phyloP scores from a whole-genome alignment of 306 rosid genomes.

The Glycine tomentella region DNA sequence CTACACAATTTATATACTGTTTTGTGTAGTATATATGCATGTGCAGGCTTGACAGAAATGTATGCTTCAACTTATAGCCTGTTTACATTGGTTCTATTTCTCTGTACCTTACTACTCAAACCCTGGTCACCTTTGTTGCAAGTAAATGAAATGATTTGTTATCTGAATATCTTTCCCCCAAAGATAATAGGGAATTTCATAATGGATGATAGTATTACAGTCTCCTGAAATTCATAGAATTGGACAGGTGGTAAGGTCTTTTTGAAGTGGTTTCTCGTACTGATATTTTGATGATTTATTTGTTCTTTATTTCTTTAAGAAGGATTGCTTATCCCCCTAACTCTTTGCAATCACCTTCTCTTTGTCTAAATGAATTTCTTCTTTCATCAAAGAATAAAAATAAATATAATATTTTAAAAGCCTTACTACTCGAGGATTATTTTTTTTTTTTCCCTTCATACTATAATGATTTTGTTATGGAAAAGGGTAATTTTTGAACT shows the following conservation, averaged over 20 bases:
- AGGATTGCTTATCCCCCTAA: not conserved
- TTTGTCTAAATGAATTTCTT: conserved; percentile 40
- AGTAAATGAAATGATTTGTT: not conserved
- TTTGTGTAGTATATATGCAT: too few relatives aligned
- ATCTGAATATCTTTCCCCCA: too few relatives aligned
- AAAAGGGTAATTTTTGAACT: conserved; percentile 29
- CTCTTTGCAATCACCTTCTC: conserved; percentile 1
- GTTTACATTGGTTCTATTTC: too few relatives aligned
- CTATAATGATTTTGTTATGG: conserved; percentile 24
- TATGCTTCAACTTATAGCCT: too few relatives aligned
- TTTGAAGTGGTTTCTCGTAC: conserved; percentile 1
- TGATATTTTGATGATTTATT: conserved; percentile 2
- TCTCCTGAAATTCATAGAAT: conserved; percentile 7
- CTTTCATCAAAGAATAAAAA: conserved; percentile 15
- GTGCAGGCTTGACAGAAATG: too few relatives aligned
- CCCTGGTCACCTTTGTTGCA: not conserved
- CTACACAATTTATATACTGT: too few relatives aligned
- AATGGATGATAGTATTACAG: too few relatives aligned
- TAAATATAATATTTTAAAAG: not conserved
- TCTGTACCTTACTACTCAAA: too few relatives aligned
- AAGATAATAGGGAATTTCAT: too few relatives aligned
- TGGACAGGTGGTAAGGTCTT: not conserved
- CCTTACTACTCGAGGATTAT: not conserved
- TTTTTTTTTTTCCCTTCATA: not conserved
- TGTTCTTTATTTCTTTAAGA: conserved; percentile 10